phyloP scores from a whole-genome alignment of 2,329 filamentous ascomycete genomes.

The Talaromyces sp. region DNA sequence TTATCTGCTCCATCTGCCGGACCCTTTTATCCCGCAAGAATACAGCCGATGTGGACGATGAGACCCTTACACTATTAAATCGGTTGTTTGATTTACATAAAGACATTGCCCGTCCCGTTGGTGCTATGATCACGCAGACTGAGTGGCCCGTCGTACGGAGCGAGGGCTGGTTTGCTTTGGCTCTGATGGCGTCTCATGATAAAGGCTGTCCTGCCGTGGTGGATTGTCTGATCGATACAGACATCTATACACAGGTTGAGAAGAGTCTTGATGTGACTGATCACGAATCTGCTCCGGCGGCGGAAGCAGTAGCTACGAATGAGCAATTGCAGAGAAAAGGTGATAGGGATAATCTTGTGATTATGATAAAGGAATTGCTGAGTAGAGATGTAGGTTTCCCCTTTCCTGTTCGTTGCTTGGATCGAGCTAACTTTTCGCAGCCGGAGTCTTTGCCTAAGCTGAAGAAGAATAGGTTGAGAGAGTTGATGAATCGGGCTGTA shows the following conservation, averaged over 20 bases:
- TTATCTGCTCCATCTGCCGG: slow-evolving; percentile 45
- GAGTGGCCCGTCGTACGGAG: slow-evolving; percentile 49
- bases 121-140: slow-evolving; percentile 44
- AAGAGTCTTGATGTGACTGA: slow-evolving; percentile 27
- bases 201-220: slow-evolving; percentile 33
- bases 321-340: slow-evolving; percentile 31
- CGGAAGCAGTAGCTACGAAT: slow-evolving; percentile 19
- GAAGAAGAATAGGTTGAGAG: slow-evolving; percentile 29
- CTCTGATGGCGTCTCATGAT: slow-evolving; percentile 42
- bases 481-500: slow-evolving; percentile 28
- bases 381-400: slow-evolving; percentile 36
- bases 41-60: slow-evolving; percentile 19
- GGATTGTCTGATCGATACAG: slow-evolving; percentile 35
- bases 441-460: slow-evolving; percentile 27
- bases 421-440: slow-evolving; percentile 21
- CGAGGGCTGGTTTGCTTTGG: slow-evolving; percentile 50
- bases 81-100: slow-evolving; percentile 36
- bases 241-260: slow-evolving; percentile 34
- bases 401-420: not conserved
- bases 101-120: slow-evolving; percentile 38
- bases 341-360: slow-evolving; percentile 41
- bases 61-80: slow-evolving; percentile 27
- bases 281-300: slow-evolving; percentile 17
- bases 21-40: slow-evolving; percentile 32
- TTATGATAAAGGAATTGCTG: slow-evolving; percentile 40